Conservation (phyloP, 2,329 filamentous ascomycete genomes). For the Pseudocercospora fijiensis region DNA sequence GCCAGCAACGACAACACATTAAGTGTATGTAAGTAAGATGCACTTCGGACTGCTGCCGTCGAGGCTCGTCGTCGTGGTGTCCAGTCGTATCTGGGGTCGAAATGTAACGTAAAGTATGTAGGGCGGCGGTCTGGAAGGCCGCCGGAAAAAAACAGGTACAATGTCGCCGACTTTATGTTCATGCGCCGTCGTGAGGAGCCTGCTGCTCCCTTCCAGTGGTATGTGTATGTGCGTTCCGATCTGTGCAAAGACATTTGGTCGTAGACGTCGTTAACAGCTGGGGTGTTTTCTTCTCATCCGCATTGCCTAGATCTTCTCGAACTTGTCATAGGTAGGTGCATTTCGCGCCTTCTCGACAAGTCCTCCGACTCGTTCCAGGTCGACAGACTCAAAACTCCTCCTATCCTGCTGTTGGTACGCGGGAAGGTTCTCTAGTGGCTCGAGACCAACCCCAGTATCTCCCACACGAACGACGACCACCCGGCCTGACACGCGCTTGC, state of each 20-base stretch:
- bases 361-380: slow-evolving; percentile 91
- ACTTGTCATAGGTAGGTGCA: slow-evolving; percentile 21
- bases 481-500: slow-evolving; percentile 77
- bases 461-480: slow-evolving; percentile 91
- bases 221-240: slow-evolving; percentile 17
- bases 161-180: slow-evolving; percentile 21
- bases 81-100: slow-evolving; percentile 9
- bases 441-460: slow-evolving; percentile 82
- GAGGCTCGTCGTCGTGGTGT: slow-evolving; percentile 3
- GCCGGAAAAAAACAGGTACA: slow-evolving; percentile 19
- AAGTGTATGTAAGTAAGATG: slow-evolving; percentile 12
- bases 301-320: slow-evolving; percentile 16
- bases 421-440: slow-evolving; percentile 77
- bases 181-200: slow-evolving; percentile 22
- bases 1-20: slow-evolving; percentile 24
- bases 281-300: slow-evolving; percentile 13
- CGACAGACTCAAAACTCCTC: slow-evolving; percentile 81
- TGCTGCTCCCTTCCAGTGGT: slow-evolving; percentile 13
- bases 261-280: slow-evolving; percentile 29
- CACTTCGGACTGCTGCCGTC: background rate
- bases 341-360: slow-evolving; percentile 75
- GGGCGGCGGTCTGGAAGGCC: slow-evolving; percentile 1
- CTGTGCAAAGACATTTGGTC: slow-evolving; percentile 22
- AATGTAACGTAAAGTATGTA: background rate
- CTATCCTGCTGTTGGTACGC: slow-evolving; percentile 77